phyloP scores from a whole-genome alignment of 768 basidiomycete species.

The Tricholoma matsutake region DNA sequence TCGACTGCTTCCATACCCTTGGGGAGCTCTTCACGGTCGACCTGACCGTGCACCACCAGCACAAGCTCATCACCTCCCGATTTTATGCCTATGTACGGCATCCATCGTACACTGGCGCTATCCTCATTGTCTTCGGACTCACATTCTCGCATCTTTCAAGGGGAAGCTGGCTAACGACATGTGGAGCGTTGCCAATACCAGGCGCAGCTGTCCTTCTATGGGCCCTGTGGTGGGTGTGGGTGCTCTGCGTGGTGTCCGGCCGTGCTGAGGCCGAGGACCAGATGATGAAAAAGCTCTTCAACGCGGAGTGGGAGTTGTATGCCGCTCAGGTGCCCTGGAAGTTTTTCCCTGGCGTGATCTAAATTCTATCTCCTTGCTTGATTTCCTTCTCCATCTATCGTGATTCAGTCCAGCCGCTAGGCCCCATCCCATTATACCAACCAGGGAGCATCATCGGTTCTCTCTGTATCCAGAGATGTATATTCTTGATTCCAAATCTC shows the following conservation, averaged over 20 bases:
- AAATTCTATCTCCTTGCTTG: not conserved
- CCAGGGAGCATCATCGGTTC: no score
- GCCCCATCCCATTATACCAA: no score
- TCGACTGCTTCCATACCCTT: constrained; percentile 41
- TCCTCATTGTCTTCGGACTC: constrained; percentile 40
- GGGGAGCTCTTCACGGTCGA: constrained; percentile 47
- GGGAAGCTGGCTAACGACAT: constrained; percentile 38
- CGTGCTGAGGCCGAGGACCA: constrained; percentile 45
- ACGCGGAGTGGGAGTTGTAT: constrained; percentile 42
- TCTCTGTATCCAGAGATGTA: no score
- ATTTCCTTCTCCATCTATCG: not conserved
- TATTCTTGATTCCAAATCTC: no score
- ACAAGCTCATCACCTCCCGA: constrained; percentile 40
- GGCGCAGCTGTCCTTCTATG: constrained; percentile 22
- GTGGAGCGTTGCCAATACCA: constrained; percentile 24
- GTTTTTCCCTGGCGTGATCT: constrained; percentile 45
- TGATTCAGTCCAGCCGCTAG: no score
- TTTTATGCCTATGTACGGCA: constrained; percentile 46
- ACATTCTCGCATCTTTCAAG: constrained; percentile 37
- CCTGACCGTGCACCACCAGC: constrained; percentile 40
- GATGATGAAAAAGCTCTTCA: constrained; percentile 41
- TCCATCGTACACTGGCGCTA: constrained; percentile 44
- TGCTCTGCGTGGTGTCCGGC: constrained; percentile 39
- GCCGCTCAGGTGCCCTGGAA: constrained; percentile 39
- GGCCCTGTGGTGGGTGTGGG: constrained; percentile 41